Evolutionary conservation across 208 protist genomes (phyloP).

Genomic region (Borovskyia barvae): DNA sequence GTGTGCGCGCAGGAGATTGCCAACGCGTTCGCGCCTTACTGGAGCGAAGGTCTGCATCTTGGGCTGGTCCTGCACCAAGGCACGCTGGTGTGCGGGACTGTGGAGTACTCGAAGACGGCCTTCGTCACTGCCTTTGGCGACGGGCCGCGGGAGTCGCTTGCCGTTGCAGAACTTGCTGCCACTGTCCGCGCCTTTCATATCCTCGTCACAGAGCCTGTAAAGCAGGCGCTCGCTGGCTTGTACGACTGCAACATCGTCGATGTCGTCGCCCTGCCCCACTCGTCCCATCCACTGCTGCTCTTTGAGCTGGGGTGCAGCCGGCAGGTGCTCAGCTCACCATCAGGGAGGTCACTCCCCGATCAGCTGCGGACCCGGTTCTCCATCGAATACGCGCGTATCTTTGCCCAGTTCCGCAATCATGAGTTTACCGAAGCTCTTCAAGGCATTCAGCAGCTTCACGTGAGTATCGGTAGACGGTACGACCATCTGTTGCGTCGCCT

Average conservation of each 20-base stretch:
- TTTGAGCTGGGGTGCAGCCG: constrained; percentile 63
- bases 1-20: constrained; percentile 72
- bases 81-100: constrained; percentile 70
- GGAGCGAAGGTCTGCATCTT: constrained; percentile 58
- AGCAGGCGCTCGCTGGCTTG: constrained; percentile 58
- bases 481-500: constrained; percentile 51
- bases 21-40: constrained; percentile 43
- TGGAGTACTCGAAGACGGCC: constrained; percentile 77
- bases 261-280: constrained; percentile 51
- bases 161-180: constrained; percentile 62
- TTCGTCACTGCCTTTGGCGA: constrained; percentile 81
- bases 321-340: neutral
- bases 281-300: constrained; percentile 55
- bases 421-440: constrained; percentile 52
- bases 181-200: constrained; percentile 47
- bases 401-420: constrained; percentile 76
- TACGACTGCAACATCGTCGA: constrained; percentile 87
- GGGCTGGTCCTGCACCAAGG: constrained; percentile 83
- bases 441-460: constrained; percentile 33
- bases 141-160: constrained; percentile 52
- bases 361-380: constrained; percentile 32
- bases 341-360: constrained; percentile 4
- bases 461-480: constrained; percentile 4
- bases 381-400: constrained; percentile 68
- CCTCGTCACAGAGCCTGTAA: constrained; percentile 73